Evolutionary conservation across 2,329 filamentous ascomycete genomes (phyloP).

Genomic region (Cladosporium sp.): DNA sequence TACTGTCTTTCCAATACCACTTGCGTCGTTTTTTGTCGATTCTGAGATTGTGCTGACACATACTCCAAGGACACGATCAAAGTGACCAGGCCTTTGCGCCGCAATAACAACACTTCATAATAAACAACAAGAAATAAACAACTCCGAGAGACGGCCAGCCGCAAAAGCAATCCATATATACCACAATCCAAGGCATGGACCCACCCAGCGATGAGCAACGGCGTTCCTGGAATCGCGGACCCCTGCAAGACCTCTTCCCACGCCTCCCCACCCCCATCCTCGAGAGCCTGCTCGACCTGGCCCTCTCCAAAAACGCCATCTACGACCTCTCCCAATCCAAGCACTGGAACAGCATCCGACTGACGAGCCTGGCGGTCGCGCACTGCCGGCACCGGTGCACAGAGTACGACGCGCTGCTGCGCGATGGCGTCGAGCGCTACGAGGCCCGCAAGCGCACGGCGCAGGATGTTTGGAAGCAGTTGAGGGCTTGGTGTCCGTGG

Average conservation of each 20-base stretch:
- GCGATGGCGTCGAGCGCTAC: constrained; percentile 23
- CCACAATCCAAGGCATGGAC: no score
- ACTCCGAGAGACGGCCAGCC: no score
- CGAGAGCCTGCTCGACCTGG: constrained; percentile 26
- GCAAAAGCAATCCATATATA: no score
- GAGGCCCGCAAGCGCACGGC: constrained; percentile 25
- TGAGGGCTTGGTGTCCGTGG: constrained; percentile 32
- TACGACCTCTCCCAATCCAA: constrained; percentile 28
- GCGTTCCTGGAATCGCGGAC: constrained; percentile 28
- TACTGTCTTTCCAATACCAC: no score
- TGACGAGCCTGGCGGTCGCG: constrained; percentile 47
- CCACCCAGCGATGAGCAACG: constrained; percentile 2
- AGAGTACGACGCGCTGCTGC: constrained; percentile 55
- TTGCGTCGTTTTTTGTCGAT: no score
- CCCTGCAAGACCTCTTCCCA: constrained; percentile 28
- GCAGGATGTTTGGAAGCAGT: constrained; percentile 24
- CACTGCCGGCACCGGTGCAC: constrained; percentile 60
- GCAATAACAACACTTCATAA: no score
- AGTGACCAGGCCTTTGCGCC: constrained; percentile 24
- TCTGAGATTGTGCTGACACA: no score
- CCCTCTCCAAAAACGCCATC: constrained; percentile 26
- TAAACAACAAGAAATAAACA: no score
- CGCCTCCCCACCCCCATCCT: constrained; percentile 22
- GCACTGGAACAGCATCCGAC: constrained; percentile 24
- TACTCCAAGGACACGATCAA: constrained; percentile 32